Evolutionary conservation across 805 yeast genomes (phyloP).

Genomic region (Hemisphaericaspora nanyangensis): DNA sequence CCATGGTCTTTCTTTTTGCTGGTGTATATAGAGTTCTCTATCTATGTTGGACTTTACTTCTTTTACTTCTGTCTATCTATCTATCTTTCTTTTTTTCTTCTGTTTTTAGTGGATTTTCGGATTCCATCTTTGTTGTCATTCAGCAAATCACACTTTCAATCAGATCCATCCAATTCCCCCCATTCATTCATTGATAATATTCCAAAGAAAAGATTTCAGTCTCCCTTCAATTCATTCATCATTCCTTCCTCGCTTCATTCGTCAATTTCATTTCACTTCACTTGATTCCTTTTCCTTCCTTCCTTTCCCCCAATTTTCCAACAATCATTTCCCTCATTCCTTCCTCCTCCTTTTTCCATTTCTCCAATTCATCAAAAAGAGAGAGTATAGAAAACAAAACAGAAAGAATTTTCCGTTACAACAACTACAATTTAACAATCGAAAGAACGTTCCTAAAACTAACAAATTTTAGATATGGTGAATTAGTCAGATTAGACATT

Average conservation of each 20-base stretch:
- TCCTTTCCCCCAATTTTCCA: conserved; percentile 1
- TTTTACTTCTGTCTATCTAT: conserved; percentile 1
- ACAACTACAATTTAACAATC: conserved; percentile 4
- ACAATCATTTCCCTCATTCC: conserved; percentile 2
- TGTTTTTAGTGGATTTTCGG: background rate
- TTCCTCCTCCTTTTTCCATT: conserved; percentile 1
- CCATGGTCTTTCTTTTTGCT: too few species aligned
- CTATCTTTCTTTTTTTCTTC: background rate
- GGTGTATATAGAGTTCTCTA: too few species aligned
- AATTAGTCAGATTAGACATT: conserved; percentile 54
- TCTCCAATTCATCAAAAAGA: background rate
- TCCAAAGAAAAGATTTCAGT: too few species aligned
- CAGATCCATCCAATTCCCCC: background rate
- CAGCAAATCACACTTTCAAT: background rate
- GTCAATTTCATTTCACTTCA: conserved; percentile 1
- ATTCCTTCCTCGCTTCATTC: background rate
- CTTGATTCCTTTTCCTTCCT: conserved; percentile 1
- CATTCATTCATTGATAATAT: too few species aligned
- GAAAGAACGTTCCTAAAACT: conserved; percentile 5
- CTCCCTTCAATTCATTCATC: conserved; percentile 3
- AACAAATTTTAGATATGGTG: conserved; percentile 44
- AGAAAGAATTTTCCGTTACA: background rate
- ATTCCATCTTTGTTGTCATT: background rate
- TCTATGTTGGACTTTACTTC: too few species aligned
- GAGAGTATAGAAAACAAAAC: background rate